Conservation (phyloP, 345 rosid species). For the thale cress (Arabidopsis thaliana) region DNA sequence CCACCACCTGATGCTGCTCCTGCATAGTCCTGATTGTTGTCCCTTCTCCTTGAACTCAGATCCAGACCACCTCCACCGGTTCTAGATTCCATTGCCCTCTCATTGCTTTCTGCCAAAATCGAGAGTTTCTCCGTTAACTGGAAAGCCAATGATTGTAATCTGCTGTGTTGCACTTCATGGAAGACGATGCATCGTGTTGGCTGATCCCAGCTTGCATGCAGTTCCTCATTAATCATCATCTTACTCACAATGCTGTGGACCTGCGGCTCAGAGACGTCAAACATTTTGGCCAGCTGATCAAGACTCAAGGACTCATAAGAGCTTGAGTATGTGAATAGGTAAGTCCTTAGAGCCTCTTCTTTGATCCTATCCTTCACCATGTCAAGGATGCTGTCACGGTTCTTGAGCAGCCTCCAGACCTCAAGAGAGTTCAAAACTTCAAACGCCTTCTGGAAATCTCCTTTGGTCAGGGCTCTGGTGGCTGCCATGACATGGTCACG, state of each 20-base stretch:
- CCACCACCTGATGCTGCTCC: constrained; percentile 44
- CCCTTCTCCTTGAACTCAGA: constrained; percentile 69
- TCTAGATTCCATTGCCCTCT: constrained; percentile 75
- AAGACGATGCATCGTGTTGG: constrained; percentile 73
- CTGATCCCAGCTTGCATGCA: constrained; percentile 87
- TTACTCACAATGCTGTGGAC: constrained; percentile 74
- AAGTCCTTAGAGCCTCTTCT: constrained; percentile 88
- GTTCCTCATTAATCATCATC: constrained; percentile 72
- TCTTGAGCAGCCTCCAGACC: constrained; percentile 77
- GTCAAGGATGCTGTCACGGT: constrained; percentile 60
- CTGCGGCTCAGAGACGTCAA: constrained; percentile 67
- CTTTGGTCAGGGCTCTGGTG: constrained; percentile 75
- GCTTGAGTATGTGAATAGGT: constrained; percentile 68
- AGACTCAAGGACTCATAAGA: constrained; percentile 69
- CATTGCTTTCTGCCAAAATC: constrained; percentile 75
- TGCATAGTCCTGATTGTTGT: constrained; percentile 52
- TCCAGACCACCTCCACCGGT: constrained; percentile 70
- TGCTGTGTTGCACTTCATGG: constrained; percentile 73
- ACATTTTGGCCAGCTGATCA: constrained; percentile 77
- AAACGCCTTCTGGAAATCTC: constrained; percentile 72
- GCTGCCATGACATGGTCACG: constrained; percentile 95
- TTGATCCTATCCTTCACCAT: constrained; percentile 85
- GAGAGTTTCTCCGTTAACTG: constrained; percentile 82
- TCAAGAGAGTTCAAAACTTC: constrained; percentile 75
- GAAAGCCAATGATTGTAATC: constrained; percentile 80